These are phyloP conservation scores for Laburnicola sp. DNA, from an alignment of 2,329 filamentous ascomycete species.

Conservation along the genomic window DNA sequence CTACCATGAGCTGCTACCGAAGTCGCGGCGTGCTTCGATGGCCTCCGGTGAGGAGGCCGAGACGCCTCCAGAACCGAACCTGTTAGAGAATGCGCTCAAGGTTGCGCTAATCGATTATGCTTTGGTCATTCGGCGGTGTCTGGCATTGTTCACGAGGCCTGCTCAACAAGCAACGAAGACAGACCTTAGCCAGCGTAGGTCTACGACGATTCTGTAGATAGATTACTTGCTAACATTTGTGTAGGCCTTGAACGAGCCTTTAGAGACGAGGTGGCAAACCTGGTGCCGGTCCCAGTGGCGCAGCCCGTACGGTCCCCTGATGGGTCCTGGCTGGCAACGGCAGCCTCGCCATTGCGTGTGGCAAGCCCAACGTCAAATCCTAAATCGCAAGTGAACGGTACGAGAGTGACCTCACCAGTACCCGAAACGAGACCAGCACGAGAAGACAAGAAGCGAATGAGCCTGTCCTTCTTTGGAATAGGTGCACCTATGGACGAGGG, in stretches of 20 bases:
- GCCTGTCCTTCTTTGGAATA: conserved; percentile 45
- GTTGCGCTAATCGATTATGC: conserved; percentile 88
- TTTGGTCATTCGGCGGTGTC: conserved; percentile 79
- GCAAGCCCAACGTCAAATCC: conserved; percentile 29
- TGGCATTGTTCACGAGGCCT: conserved; percentile 69
- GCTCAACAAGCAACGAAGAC: conserved; percentile 61
- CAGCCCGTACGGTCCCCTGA: conserved; percentile 38
- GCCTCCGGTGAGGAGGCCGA: conserved; percentile 44
- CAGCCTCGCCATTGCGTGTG: conserved; percentile 32
- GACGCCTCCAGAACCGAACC: conserved; percentile 51
- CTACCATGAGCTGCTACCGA: conserved; percentile 74
- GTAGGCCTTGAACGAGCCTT: conserved; percentile 53
- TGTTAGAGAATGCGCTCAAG: conserved; percentile 76
- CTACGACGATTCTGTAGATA: conserved; percentile 4
- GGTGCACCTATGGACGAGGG: conserved; percentile 34
- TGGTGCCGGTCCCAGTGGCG: conserved; percentile 42
- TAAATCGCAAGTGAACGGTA: conserved; percentile 30
- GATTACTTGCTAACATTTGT: conserved; percentile 25
- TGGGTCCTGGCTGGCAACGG: conserved; percentile 37
- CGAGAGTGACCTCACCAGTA: conserved; percentile 24
- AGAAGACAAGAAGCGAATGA: conserved; percentile 46
- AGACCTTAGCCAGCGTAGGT: conserved; percentile 68
- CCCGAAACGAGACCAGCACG: conserved; percentile 31
- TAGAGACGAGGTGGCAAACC: conserved; percentile 46
- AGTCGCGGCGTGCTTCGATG: conserved; percentile 44